Evolutionary conservation across 1,284 basidiomycete genomes (phyloP).

Genomic region (Jaminaea rosea): DNA sequence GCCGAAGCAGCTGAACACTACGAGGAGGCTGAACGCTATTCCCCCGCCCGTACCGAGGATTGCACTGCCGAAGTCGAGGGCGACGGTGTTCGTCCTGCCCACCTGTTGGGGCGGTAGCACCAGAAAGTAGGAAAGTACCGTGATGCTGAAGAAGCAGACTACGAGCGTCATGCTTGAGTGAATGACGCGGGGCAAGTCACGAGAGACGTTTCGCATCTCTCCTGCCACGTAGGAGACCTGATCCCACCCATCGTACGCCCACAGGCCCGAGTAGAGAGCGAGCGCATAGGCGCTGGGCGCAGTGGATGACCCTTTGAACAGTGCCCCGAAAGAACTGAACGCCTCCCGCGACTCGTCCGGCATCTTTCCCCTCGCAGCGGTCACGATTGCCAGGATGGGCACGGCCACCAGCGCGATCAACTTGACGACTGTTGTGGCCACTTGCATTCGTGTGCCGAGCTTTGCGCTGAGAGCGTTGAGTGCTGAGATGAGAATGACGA

Average conservation of each 20-base stretch:
- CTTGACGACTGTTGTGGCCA: slow-evolving; percentile 80
- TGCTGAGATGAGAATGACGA: slow-evolving; percentile 63
- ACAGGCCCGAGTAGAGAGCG: slow-evolving; percentile 86
- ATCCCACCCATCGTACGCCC: slow-evolving; percentile 94
- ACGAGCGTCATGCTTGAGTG: slow-evolving; percentile 77
- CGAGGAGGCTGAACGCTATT: slow-evolving; percentile 74
- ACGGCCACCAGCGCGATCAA: slow-evolving; percentile 60
- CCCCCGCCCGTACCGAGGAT: slow-evolving; percentile 79
- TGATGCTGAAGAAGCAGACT: slow-evolving; percentile 66
- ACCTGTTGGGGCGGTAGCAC: slow-evolving; percentile 67
- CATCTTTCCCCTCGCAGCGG: slow-evolving; percentile 57
- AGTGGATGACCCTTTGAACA: slow-evolving; percentile 67
- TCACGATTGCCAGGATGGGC: slow-evolving; percentile 63
- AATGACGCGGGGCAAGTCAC: slow-evolving; percentile 79
- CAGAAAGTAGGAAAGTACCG: slow-evolving; percentile 84
- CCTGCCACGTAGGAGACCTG: slow-evolving; percentile 71
- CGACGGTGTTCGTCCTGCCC: slow-evolving; percentile 67
- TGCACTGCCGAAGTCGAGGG: slow-evolving; percentile 75
- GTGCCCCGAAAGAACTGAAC: slow-evolving; percentile 20
- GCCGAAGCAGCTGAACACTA: slow-evolving; percentile 70
- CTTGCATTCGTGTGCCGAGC: slow-evolving; percentile 69
- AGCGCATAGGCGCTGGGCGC: slow-evolving; percentile 79
- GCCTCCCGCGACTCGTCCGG: slow-evolving; percentile 19
- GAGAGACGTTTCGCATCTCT: slow-evolving; percentile 71
- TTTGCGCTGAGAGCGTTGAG: slow-evolving; percentile 71